These are phyloP conservation scores for Penicillium turbatum DNA, from an alignment of 495 filamentous ascomycete genomes.

Conservation along the genomic window DNA sequence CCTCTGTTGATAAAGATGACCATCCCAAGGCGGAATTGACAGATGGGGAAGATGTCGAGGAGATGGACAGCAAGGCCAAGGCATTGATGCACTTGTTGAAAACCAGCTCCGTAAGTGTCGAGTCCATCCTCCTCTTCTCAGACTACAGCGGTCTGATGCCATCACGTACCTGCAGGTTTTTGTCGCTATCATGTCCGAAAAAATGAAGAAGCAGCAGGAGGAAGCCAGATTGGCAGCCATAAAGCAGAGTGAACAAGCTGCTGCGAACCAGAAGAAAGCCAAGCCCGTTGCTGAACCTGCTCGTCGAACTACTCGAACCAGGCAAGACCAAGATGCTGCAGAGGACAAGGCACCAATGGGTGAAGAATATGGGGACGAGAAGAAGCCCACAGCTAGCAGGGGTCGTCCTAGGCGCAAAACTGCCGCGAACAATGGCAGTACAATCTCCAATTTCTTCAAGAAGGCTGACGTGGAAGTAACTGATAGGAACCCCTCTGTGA, in stretches of 20 bases:
- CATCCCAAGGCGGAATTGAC: slow-evolving; percentile 10
- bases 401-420: slow-evolving; percentile 32
- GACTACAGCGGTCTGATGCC: background rate
- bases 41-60: slow-evolving; percentile 30
- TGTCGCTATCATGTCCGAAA: slow-evolving; percentile 55
- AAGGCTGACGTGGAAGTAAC: slow-evolving; percentile 53
- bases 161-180: slow-evolving; percentile 30
- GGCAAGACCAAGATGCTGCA: slow-evolving; percentile 30
- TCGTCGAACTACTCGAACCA: slow-evolving; percentile 31
- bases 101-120: slow-evolving; percentile 47
- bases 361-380: slow-evolving; percentile 3
- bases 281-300: slow-evolving; percentile 15
- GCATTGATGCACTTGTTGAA: slow-evolving; percentile 43
- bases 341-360: slow-evolving; percentile 21
- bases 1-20: background rate
- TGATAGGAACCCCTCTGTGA: slow-evolving; percentile 47
- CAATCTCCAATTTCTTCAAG: slow-evolving; percentile 55
- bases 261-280: slow-evolving; percentile 14
- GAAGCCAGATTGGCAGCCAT: slow-evolving; percentile 47
- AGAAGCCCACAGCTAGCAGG: slow-evolving; percentile 16
- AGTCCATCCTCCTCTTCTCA: slow-evolving; percentile 7
- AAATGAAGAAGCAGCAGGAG: slow-evolving; percentile 60
- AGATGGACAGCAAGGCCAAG: slow-evolving; percentile 40
- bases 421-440: slow-evolving; percentile 27
- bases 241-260: slow-evolving; percentile 35